Conservation (phyloP, 2,329 filamentous ascomycete species). For the Aspergillus sp. region DNA sequence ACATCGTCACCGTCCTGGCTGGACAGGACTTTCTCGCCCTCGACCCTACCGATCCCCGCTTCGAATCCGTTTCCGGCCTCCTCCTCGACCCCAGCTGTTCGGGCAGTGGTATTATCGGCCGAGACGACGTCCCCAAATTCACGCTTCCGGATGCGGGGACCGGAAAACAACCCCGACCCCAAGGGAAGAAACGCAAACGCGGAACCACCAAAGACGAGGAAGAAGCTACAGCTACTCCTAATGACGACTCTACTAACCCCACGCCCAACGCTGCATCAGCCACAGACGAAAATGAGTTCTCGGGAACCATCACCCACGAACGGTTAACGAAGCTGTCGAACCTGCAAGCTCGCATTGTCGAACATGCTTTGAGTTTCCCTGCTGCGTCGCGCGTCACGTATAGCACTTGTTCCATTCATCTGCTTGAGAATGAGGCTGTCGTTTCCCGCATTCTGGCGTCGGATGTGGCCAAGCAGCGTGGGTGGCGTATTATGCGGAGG, state of each 20-base stretch:
- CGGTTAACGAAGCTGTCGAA: constrained; percentile 69
- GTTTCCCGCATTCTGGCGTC: constrained; percentile 69
- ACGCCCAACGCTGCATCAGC: constrained; percentile 10
- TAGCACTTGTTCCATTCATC: constrained; percentile 87
- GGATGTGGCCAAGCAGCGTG: constrained; percentile 57
- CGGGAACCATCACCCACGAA: constrained; percentile 42
- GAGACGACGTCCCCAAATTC: constrained; percentile 71
- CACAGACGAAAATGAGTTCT: constrained; percentile 33
- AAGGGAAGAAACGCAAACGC: constrained; percentile 43
- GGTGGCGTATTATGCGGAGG: constrained; percentile 73
- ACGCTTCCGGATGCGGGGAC: constrained; percentile 48
- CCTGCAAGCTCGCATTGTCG: constrained; percentile 77
- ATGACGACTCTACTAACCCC: not conserved
- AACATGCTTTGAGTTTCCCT: constrained; percentile 81
- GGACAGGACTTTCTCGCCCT: constrained; percentile 79
- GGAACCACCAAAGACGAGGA: constrained; percentile 12
- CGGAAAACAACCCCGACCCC: constrained; percentile 9
- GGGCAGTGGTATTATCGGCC: constrained; percentile 86
- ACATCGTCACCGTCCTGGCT: constrained; percentile 62
- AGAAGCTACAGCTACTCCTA: constrained; percentile 1
- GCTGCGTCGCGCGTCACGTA: constrained; percentile 74
- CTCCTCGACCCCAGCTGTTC: constrained; percentile 93
- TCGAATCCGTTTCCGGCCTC: constrained; percentile 68
- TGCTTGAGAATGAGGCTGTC: constrained; percentile 83
- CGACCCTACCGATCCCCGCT: constrained; percentile 59